Evolutionary conservation across 2,329 filamentous ascomycete species (phyloP), one percentile per base, ranked within the genome.

Genomic region (Claviceps paspali): DNA sequence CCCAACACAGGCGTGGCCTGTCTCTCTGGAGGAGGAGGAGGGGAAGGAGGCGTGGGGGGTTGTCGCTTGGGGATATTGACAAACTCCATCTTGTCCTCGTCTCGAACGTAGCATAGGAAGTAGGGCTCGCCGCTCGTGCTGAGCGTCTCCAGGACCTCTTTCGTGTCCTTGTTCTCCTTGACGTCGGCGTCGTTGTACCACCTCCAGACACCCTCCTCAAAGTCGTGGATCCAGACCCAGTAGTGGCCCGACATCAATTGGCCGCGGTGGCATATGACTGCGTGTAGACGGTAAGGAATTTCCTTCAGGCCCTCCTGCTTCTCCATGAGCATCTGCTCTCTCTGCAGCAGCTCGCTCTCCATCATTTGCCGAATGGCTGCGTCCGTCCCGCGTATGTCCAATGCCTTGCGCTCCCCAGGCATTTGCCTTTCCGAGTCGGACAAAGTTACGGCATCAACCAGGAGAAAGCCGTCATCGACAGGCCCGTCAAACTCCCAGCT

Each of bases 221-320:
- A 93, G 60, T 96, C 91, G 51, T 78, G 82, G 45, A 98, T 92
- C 70, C 87, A 95, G 31, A 95, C 85, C 79, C 85, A 95, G 61
- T 96, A 98, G 57, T 98, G 91, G 0, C 91, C 91, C 32, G 79
- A 79, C 31, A 67, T 70, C 29, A 79, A 68, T 47, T 67, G 65
- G 23, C 83, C 83, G 15, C 81, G 78, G 54, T 98, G 91, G 49
- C 94, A 88, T 51, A 98, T 93, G 23, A 95, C 82, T 0, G 88
- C 84, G 47, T 95, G 87, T 4, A 98, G 71, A 11, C 76, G 76
- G 55, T 96, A 98, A 9, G 79, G 73, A 33, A 83, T 64, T 19
- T 74, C 63, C 30, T 69, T 68, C 50, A 79, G 70, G 36, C 73
- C 68, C 3, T 65, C 65, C 50, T 50, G 41, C 31, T 53, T 49